These are phyloP conservation scores for Vaccinium macrocarpon DNA, from an alignment of 148 eudicot genomes.

Conservation along the genomic window DNA sequence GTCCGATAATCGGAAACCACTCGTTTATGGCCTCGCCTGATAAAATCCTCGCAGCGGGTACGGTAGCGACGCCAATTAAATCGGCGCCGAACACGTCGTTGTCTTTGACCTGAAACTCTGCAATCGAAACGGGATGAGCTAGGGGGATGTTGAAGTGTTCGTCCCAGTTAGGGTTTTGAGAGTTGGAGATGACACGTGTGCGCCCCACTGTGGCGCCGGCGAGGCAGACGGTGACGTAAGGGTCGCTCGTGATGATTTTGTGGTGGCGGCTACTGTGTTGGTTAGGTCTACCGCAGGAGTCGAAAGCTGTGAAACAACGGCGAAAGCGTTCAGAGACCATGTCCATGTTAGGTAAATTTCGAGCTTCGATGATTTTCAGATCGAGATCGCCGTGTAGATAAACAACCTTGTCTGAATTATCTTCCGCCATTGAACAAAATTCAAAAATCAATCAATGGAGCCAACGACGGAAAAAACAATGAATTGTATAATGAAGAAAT, in stretches of 20 bases:
- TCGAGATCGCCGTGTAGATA: conserved; percentile 92
- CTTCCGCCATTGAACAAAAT: conserved; percentile 19
- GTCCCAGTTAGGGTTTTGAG: conserved; percentile 61
- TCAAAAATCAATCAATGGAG: not conserved
- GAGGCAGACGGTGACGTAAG: conserved; percentile 77
- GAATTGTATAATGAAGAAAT: not conserved
- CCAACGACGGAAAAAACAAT: not conserved
- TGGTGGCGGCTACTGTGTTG: conserved; percentile 16
- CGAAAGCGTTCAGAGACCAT: conserved; percentile 58
- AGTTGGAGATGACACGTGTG: conserved; percentile 73
- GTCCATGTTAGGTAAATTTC: conserved; percentile 86
- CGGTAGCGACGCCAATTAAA: conserved; percentile 53
- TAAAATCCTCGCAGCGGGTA: conserved; percentile 41
- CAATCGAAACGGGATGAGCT: conserved; percentile 60
- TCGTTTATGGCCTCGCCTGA: conserved; percentile 53
- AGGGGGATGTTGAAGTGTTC: conserved; percentile 69
- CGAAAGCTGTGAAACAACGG: conserved; percentile 34
- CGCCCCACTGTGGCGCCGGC: conserved; percentile 74
- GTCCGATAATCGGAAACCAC: conserved; percentile 59
- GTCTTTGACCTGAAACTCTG: conserved; percentile 75
- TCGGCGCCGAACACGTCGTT: conserved; percentile 85
- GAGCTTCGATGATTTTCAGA: conserved; percentile 61
- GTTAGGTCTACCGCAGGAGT: conserved; percentile 32
- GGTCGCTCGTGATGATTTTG: conserved; percentile 89
- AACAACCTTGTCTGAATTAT: conserved; percentile 16